Evolutionary conservation across 1,284 basidiomycete genomes (phyloP).

Genomic region (Xerocomus minutiporus): DNA sequence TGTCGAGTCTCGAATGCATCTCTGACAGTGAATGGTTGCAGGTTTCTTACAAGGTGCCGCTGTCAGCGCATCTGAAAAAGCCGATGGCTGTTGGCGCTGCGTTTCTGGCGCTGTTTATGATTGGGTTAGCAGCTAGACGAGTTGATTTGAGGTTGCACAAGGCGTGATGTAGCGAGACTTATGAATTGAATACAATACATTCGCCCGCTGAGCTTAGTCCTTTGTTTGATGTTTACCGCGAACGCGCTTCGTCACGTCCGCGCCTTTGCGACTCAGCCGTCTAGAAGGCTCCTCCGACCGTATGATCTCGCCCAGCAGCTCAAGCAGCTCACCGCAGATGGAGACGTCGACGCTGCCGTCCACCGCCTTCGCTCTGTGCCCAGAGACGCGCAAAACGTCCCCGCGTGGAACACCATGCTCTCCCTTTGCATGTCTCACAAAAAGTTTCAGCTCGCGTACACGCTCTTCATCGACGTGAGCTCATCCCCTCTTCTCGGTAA

Average conservation of each 20-base stretch:
- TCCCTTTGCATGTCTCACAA: slow-evolving; percentile 51
- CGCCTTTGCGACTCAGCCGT: slow-evolving; percentile 10
- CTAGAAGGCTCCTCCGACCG: slow-evolving; percentile 45
- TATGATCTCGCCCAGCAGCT: slow-evolving; percentile 55
- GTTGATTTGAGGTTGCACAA: slow-evolving; percentile 63
- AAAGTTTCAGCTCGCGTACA: slow-evolving; percentile 53
- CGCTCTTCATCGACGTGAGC: slow-evolving; percentile 63
- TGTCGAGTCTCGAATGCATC: slow-evolving; percentile 5
- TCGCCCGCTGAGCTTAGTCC: neutral
- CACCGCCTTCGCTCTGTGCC: slow-evolving; percentile 59
- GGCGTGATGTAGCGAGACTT: slow-evolving; percentile 35
- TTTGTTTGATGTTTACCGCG: slow-evolving; percentile 17
- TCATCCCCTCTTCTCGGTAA: slow-evolving; percentile 6
- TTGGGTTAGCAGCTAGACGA: slow-evolving; percentile 58
- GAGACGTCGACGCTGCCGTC: slow-evolving; percentile 56
- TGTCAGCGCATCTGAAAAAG: slow-evolving; percentile 78
- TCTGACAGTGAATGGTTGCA: slow-evolving; percentile 34
- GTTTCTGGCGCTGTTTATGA: slow-evolving; percentile 59
- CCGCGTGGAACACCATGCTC: slow-evolving; percentile 73
- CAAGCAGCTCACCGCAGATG: slow-evolving; percentile 48
- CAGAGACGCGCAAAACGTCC: slow-evolving; percentile 61
- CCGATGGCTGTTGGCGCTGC: slow-evolving; percentile 69
- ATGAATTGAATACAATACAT: slow-evolving; percentile 21
- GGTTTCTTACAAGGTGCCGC: slow-evolving; percentile 82
- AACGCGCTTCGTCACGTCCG: slow-evolving; percentile 7